Evolutionary conservation across 768 basidiomycete genomes (phyloP).

Genomic region (Cystoderma amianthinum): DNA sequence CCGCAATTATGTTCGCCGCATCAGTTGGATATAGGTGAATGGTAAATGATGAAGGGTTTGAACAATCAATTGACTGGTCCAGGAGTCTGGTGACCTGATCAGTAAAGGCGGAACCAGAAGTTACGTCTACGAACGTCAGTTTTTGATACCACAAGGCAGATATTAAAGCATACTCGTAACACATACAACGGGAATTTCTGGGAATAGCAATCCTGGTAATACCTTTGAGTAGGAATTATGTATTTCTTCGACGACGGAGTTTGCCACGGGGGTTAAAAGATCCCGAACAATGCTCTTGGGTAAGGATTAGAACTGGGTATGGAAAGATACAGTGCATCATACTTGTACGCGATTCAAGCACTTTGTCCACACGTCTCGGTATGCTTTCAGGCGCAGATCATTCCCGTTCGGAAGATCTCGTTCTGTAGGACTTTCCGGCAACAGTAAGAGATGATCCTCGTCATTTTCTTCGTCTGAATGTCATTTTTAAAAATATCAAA

Average conservation of each 20-base stretch:
- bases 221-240: constrained; percentile 26
- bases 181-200: constrained; percentile 41
- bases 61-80: constrained; percentile 13
- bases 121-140: constrained; percentile 30
- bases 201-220: constrained; percentile 36
- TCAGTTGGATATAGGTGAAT: constrained; percentile 53
- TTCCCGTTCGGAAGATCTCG: constrained; percentile 9
- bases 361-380: constrained; percentile 37
- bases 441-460: too few species aligned
- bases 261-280: constrained; percentile 35
- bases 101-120: constrained; percentile 39
- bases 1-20: constrained; percentile 39
- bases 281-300: constrained; percentile 32
- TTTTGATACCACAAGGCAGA: neutral
- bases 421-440: neutral
- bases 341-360: constrained; percentile 44
- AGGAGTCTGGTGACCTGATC: constrained; percentile 32
- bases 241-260: constrained; percentile 28
- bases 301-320: neutral
- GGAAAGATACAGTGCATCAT: constrained; percentile 4
- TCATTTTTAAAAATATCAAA: too few species aligned
- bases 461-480: too few species aligned
- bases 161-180: constrained; percentile 28
- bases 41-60: constrained; percentile 24
- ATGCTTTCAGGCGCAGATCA: constrained; percentile 31